These are phyloP conservation scores for Blastomyces parvus DNA, from an alignment of 2,329 filamentous ascomycete genomes.

Conservation along the genomic window DNA sequence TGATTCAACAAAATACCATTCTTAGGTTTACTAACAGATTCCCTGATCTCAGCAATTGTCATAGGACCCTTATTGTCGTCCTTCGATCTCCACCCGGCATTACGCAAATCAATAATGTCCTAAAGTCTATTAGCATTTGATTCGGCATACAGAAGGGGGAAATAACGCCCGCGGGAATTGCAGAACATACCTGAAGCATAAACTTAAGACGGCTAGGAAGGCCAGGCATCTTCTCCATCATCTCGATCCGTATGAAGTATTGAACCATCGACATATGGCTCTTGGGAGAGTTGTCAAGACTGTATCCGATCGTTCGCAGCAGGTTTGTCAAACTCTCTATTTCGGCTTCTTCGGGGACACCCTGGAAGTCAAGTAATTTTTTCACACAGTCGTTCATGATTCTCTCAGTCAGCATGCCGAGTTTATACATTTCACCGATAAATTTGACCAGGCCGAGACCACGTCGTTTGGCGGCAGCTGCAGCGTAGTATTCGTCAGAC, in stretches of 20 bases:
- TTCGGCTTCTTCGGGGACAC: slow-evolving; percentile 86
- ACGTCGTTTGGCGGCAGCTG: slow-evolving; percentile 87
- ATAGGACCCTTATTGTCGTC: slow-evolving; percentile 90
- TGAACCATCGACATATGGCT: slow-evolving; percentile 79
- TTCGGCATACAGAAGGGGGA: background rate
- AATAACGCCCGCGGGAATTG: background rate
- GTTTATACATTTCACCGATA: slow-evolving; percentile 98
- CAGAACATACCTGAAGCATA: slow-evolving; percentile 65
- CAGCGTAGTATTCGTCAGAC: slow-evolving; percentile 92
- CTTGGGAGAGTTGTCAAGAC: slow-evolving; percentile 75
- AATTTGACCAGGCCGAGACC: slow-evolving; percentile 98
- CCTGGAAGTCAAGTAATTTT: slow-evolving; percentile 92
- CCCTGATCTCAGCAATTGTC: slow-evolving; percentile 87
- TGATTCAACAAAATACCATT: slow-evolving; percentile 16
- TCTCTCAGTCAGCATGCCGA: slow-evolving; percentile 94
- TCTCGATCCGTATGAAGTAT: slow-evolving; percentile 83
- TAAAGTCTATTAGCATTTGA: slow-evolving; percentile 20
- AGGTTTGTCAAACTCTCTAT: slow-evolving; percentile 93
- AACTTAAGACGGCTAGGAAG: slow-evolving; percentile 83
- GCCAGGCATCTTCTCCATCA: slow-evolving; percentile 68
- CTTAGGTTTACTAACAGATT: slow-evolving; percentile 48
- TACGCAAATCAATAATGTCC: slow-evolving; percentile 80
- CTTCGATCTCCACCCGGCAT: slow-evolving; percentile 70
- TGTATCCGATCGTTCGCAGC: slow-evolving; percentile 79
- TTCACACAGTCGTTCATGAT: slow-evolving; percentile 99